Evolutionary conservation across 768 basidiomycete genomes (phyloP), one percentile per base, ranked within the genome.

Genomic region (Butyriboletus loyo): DNA sequence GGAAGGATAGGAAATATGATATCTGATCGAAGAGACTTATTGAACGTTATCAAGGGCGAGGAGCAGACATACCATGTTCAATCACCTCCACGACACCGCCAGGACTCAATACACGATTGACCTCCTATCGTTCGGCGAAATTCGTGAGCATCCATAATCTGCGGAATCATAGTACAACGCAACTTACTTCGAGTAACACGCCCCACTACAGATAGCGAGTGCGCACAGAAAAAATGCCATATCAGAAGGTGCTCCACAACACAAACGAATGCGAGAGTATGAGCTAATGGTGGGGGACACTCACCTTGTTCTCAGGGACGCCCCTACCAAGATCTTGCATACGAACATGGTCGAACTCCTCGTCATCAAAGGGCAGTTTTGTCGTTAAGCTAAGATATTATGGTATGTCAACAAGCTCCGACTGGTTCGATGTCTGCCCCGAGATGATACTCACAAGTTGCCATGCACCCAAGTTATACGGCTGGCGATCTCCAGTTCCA

Each of bases 321-420:
- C 81, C 87, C 60, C 76, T 76, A 1, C 86, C 80, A 52, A 89
- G 79, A 45, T 74, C 72, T 53, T 80, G 76, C 46, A 90, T 79
- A 59, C 86, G 89, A n/a, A 91, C 82, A 65, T 87, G 82, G 66
- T 91, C 89, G 55, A 91, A 91, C 59, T 86, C 82, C 54, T 90
- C 87, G 49, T 90, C 89, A 15, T 89, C 87, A 62, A 89, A 91
- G 0, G 89, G 89, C 19, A 91, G 74, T 59, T 77, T 86, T 11
- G 82, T 87, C 42, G 87, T 87, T 59, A 91, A 69, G 66, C 88
- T 90, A 56, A 32, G 17, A 49, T 24, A 17, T 39, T 5, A 38
- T 22, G 4, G 17, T 11, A 21, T 32, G 39, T 61, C 50, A 54
- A 36, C 22, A 25, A 43, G 19, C 25, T 47, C 34, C 7, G 38